Percentiles rank a stretch among this genome's conserved stretches.
These are phyloP conservation scores for Coffea canephora DNA, from an alignment of 257 asterid species.

Conservation along the genomic window DNA sequence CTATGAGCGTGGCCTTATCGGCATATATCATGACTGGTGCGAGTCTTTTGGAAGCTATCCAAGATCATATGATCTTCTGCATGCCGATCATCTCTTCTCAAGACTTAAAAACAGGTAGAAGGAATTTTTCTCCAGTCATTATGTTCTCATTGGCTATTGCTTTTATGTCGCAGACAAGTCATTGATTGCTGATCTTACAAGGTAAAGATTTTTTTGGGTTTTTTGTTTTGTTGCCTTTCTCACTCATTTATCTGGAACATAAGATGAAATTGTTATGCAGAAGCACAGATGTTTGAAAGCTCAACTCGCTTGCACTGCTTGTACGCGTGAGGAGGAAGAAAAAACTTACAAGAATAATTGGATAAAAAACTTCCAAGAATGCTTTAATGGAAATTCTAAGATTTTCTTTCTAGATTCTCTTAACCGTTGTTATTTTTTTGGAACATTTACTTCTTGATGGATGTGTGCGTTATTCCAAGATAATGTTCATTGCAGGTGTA, in stretches of 20 bases:
- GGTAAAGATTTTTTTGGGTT: not conserved
- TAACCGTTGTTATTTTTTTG: not conserved
- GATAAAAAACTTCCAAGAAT: not conserved
- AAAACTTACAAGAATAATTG: not conserved
- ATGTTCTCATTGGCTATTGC: not conserved
- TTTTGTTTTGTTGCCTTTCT: not conserved
- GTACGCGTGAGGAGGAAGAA: not conserved
- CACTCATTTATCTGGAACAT: not conserved
- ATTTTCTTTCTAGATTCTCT: not conserved
- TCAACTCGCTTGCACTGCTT: not conserved
- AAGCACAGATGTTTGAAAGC: not conserved
- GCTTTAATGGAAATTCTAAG: not conserved
- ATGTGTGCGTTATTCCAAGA: not conserved
- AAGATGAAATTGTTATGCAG: not conserved
- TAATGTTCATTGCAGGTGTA: constrained; percentile 54
- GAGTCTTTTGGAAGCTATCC: constrained; percentile 92
- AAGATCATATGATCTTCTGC: constrained; percentile 87
- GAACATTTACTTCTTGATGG: not conserved
- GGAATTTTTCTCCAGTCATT: not conserved
- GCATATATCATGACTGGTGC: constrained; percentile 94
- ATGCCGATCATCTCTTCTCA: constrained; percentile 98
- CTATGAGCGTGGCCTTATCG: constrained; percentile 88
- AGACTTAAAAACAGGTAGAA: constrained; percentile 81
- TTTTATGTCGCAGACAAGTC: not conserved
- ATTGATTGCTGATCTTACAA: not conserved